Base-by-base conservation (phyloP, 1,284 basidiomycete species). In the Macrocystidia cucumis region DNA sequence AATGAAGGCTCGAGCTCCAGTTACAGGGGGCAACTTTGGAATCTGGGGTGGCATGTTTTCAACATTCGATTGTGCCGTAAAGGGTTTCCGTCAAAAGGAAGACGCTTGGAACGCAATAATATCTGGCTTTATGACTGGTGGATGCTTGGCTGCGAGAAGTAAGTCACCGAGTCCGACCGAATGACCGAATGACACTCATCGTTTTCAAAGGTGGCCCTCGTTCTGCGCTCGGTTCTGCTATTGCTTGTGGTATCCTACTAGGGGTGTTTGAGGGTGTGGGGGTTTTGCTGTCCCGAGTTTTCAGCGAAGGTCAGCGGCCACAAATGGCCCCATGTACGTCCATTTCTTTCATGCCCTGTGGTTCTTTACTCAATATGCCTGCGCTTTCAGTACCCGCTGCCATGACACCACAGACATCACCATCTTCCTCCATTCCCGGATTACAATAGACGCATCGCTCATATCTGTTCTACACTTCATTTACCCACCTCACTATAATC, bases 51-150 rank as follows among this genome's bases (percentile, higher is more conserved):
- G 91, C 47, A 86, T 95, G 78, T 95, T 93, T 59, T 95, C 90
- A 22, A 87, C 91, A 16, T 99, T 93, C 51, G 96, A 98, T 62
- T 99, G 96, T 61, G 91, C 91, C 1, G 88, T 98, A 45, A 98
- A 98, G 63, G 92, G 92, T 7, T 89, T 80, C 67, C 71, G 96
- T 55, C 95, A 98, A 69, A 98, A 98, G 61, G 96, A 99, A 63
- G 96, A 99, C 61, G 89, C 93, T 34, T 98, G 93, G 92, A 99
- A 99, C 59, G 92, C 92, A 27, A 98, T 99, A 54, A 87, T 96
- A 38, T 91, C 95, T 30, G 95, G 96, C 28, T 98, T 98, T 69
- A 77, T 96, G 76, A 98, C 95, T 18, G 96, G 96, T 62, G 95
- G 95, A 39, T 95, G 89, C 57, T 63, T 99, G 35, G 96, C 96